phyloP scores from a whole-genome alignment of 352 stramenopile species.

The Halophytophthora polymorphica region DNA sequence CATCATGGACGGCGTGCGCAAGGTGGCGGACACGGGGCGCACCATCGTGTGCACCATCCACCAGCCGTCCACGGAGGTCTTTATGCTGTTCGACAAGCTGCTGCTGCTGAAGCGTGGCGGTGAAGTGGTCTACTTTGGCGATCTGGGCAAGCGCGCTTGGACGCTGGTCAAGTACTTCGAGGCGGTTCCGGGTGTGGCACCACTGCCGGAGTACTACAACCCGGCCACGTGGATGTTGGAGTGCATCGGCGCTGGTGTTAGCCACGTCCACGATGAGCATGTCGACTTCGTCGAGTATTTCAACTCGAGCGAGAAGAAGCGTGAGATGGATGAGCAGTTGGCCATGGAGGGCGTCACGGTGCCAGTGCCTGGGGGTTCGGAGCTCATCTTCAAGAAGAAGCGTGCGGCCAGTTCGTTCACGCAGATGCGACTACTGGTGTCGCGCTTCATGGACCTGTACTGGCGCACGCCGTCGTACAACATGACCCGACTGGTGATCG shows the following conservation, averaged over 20 bases:
- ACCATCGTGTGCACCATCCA: conserved; percentile 92
- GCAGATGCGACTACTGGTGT: conserved; percentile 30
- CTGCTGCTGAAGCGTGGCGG: conserved; percentile 80
- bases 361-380: conserved; percentile 8
- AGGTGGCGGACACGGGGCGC: conserved; percentile 68
- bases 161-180: conserved; percentile 71
- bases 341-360: conserved; percentile 22
- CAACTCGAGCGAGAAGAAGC: conserved; percentile 22
- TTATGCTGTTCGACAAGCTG: conserved; percentile 64
- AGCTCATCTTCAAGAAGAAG: conserved; percentile 33
- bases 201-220: conserved; percentile 55
- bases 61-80: conserved; percentile 87
- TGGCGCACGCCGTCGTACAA: conserved; percentile 79
- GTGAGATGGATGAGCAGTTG: conserved; percentile 20
- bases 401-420: conserved; percentile 18
- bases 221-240: conserved; percentile 84
- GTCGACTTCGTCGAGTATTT: conserved; percentile 25
- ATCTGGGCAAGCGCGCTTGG: conserved; percentile 46
- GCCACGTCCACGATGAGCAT: conserved; percentile 10
- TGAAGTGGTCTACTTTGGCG: conserved; percentile 52
- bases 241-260: conserved; percentile 61
- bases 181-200: conserved; percentile 43
- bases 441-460: conserved; percentile 57
- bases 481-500: conserved; percentile 33
- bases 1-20: conserved; percentile 83